Percentiles rank a stretch among this genome's conserved stretches.
Conservation (phyloP, 2,329 filamentous ascomycete species). For the Arthrobotrys sinensis region DNA sequence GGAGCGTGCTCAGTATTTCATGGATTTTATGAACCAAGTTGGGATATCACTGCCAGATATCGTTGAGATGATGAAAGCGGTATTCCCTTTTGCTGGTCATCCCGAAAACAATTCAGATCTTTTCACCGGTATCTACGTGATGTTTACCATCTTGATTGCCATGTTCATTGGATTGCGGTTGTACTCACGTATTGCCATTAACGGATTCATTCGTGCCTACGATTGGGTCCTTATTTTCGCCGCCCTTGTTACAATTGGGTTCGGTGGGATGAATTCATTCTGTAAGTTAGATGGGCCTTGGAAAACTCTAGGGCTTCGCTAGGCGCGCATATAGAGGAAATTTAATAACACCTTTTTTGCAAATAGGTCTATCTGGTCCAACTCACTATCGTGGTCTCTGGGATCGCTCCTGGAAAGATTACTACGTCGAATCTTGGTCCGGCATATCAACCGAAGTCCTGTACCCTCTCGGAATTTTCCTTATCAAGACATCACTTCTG, state of each 20-base stretch:
- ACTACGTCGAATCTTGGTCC: constrained; percentile 23
- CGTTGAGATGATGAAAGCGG: constrained; percentile 28
- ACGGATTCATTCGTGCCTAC: constrained; percentile 25
- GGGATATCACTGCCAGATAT: constrained; percentile 27
- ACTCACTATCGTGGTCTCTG: constrained; percentile 31
- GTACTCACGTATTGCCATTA: constrained; percentile 36
- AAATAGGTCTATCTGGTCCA: constrained; percentile 31
- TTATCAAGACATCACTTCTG: constrained; percentile 41
- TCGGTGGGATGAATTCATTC: constrained; percentile 27
- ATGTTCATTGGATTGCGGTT: constrained; percentile 25
- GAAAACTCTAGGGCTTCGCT: background rate
- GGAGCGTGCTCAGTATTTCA: constrained; percentile 29
- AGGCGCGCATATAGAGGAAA: background rate
- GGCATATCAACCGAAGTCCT: constrained; percentile 27
- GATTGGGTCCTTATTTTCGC: constrained; percentile 35
- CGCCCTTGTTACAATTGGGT: constrained; percentile 25
- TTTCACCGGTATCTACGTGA: constrained; percentile 44
- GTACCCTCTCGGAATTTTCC: constrained; percentile 34
- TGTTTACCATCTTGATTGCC: constrained; percentile 58
- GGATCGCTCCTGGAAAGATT: constrained; percentile 33
- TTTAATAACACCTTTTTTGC: background rate
- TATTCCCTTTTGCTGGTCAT: constrained; percentile 30
- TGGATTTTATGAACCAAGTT: constrained; percentile 27
- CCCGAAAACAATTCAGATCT: constrained; percentile 26
- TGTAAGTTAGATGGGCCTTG: constrained; percentile 7